Evolutionary conservation across 768 basidiomycete genomes (phyloP).

Genomic region (Leucosporidium scottii): DNA sequence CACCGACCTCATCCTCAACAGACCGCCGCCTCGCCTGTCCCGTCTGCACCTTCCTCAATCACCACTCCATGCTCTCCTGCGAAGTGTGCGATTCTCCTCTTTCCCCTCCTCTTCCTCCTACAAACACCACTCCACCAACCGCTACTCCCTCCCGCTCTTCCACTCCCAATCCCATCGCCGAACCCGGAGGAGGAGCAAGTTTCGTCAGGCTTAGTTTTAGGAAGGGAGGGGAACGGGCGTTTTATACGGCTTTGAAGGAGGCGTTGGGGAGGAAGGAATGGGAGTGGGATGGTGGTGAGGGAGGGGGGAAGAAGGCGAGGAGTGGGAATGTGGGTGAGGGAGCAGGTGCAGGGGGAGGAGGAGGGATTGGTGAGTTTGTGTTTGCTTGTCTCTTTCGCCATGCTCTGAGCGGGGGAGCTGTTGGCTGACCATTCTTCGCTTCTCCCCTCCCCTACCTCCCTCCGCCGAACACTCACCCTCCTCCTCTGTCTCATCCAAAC

Average conservation of each 20-base stretch:
- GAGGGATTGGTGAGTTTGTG: too few relatives aligned
- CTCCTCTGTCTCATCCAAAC: background rate
- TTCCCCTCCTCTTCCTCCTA: slow-evolving; percentile 27
- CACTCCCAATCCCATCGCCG: slow-evolving; percentile 45
- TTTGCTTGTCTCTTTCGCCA: too few relatives aligned
- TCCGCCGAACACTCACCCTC: background rate
- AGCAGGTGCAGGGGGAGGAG: too few relatives aligned
- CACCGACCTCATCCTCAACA: slow-evolving; percentile 83
- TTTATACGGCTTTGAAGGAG: slow-evolving; percentile 69
- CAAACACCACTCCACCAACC: background rate
- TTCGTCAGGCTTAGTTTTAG: slow-evolving; percentile 81
- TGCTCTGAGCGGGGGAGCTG: too few relatives aligned
- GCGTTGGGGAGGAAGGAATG: slow-evolving; percentile 65
- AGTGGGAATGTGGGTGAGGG: too few relatives aligned
- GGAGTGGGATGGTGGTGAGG: slow-evolving; percentile 45
- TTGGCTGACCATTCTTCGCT: too few relatives aligned
- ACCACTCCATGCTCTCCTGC: slow-evolving; percentile 62
- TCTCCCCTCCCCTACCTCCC: background rate
- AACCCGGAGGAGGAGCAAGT: slow-evolving; percentile 43
- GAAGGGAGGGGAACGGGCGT: slow-evolving; percentile 75
- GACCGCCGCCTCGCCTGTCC: slow-evolving; percentile 57
- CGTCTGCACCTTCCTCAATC: slow-evolving; percentile 88
- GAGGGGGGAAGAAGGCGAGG: too few relatives aligned
- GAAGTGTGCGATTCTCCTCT: slow-evolving; percentile 79
- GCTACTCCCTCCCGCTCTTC: slow-evolving; percentile 48